A percentile compares a stretch with the other conserved stretches of the same genome.
These are phyloP conservation scores for Bullera alba DNA, from an alignment of 768 basidiomycete species.

Conservation along the genomic window DNA sequence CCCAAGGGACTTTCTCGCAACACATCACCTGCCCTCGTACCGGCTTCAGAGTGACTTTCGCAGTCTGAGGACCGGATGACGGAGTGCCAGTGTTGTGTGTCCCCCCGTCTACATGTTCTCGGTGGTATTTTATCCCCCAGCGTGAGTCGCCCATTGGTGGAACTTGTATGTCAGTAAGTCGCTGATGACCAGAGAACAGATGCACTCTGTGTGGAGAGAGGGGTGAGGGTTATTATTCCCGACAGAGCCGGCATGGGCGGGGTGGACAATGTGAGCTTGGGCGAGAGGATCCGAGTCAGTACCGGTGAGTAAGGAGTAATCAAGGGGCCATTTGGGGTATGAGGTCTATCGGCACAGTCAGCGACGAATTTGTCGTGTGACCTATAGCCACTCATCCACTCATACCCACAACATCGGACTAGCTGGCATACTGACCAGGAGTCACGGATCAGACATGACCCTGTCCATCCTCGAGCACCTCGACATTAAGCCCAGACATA, in stretches of 20 bases:
- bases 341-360: neutral
- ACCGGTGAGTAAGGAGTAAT: neutral
- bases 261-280: neutral
- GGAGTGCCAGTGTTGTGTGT: slow-evolving; percentile 11
- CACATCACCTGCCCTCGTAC: slow-evolving; percentile 5
- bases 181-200: neutral
- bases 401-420: neutral
- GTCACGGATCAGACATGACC: slow-evolving; percentile 4
- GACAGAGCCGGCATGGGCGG: slow-evolving; percentile 13
- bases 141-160: neutral
- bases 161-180: neutral
- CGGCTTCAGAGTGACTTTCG: slow-evolving; percentile 3
- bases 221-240: slow-evolving; percentile 6
- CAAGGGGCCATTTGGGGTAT: neutral
- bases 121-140: slow-evolving; percentile 6
- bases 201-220: slow-evolving; percentile 2
- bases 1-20: neutral
- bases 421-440: neutral
- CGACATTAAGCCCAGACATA: slow-evolving; percentile 1
- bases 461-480: slow-evolving; percentile 9
- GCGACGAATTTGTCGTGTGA: neutral
- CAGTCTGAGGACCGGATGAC: slow-evolving; percentile 5
- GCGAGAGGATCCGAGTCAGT: neutral
- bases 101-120: slow-evolving; percentile 2
- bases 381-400: neutral